Conservation (phyloP, 2,329 filamentous ascomycete species). For the Herpomyces periplanetae region DNA sequence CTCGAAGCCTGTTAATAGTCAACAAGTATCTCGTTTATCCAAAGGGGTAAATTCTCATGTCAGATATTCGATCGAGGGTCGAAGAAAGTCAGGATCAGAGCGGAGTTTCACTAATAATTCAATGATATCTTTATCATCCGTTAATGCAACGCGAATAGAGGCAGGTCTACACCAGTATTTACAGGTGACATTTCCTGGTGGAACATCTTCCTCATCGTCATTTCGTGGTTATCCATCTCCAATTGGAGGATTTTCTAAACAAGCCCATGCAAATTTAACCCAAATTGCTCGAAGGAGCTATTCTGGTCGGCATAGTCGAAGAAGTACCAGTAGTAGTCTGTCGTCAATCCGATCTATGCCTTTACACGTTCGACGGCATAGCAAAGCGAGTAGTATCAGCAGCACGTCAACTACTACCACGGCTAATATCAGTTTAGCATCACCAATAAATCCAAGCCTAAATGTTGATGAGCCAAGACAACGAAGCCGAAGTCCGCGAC, state of each 20-base stretch:
- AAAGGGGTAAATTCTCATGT: too few relatives aligned
- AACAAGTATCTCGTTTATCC: too few relatives aligned
- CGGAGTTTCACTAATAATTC: too few relatives aligned
- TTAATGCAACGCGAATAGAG: conserved; percentile 14
- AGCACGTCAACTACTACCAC: conserved; percentile 33
- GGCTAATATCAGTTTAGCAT: conserved; percentile 18
- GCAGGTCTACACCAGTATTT: conserved; percentile 12
- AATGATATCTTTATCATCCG: conserved; percentile 1
- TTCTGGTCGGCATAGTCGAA: conserved; percentile 45
- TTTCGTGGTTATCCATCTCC: conserved; percentile 12
- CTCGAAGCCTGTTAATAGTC: too few relatives aligned
- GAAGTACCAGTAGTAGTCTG: conserved; percentile 79
- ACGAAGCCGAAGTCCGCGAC: too few relatives aligned
- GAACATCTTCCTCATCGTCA: too few relatives aligned
- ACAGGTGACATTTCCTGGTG: too few relatives aligned
- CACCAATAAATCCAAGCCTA: too few relatives aligned
- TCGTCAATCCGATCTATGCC: conserved; percentile 74
- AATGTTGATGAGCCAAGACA: too few relatives aligned
- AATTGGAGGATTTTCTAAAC: conserved; percentile 12
- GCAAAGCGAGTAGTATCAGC: conserved; percentile 71
- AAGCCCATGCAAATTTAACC: conserved; percentile 47
- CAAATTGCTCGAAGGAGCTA: conserved; percentile 54
- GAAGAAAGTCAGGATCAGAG: too few relatives aligned
- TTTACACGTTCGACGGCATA: conserved; percentile 49
- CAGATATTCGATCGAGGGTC: too few relatives aligned